These are phyloP conservation scores for Saksenaea vasiformis DNA, from an alignment of 371 early-diverging fungal species.

Conservation along the genomic window DNA sequence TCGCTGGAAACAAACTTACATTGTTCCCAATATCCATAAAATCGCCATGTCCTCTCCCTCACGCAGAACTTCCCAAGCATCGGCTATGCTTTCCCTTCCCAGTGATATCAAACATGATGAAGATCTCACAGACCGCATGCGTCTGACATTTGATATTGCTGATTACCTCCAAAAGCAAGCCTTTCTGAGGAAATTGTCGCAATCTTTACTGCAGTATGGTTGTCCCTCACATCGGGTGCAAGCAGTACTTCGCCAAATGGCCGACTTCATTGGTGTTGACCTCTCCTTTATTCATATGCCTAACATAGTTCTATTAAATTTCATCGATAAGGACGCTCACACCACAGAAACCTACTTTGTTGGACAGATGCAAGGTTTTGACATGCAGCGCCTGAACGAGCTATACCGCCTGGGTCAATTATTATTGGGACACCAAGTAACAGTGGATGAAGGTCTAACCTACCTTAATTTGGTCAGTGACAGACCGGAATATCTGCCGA, in stretches of 20 bases:
- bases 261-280: slow-evolving; percentile 49
- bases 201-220: slow-evolving; percentile 43
- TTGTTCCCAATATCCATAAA: slow-evolving; percentile 7
- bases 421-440: slow-evolving; percentile 17
- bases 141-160: slow-evolving; percentile 40
- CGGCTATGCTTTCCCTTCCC: neutral
- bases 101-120: neutral
- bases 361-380: slow-evolving; percentile 50
- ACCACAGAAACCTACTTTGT: slow-evolving; percentile 66
- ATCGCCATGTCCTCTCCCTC: slow-evolving; percentile 1
- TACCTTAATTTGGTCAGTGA: slow-evolving; percentile 17
- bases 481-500: slow-evolving; percentile 25
- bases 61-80: neutral
- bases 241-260: slow-evolving; percentile 28
- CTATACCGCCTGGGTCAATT: slow-evolving; percentile 44
- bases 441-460: slow-evolving; percentile 31
- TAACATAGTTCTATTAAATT: slow-evolving; percentile 62
- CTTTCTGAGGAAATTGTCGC: slow-evolving; percentile 38
- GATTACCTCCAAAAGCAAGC: slow-evolving; percentile 44
- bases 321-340: slow-evolving; percentile 63
- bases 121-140: slow-evolving; percentile 30
- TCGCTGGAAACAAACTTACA: slow-evolving; percentile 10
- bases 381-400: slow-evolving; percentile 55
- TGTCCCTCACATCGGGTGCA: slow-evolving; percentile 49
- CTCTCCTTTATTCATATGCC: slow-evolving; percentile 60